A percentile compares a stretch with the other conserved stretches of the same genome.
phyloP scores from a whole-genome alignment of 2,329 filamentous ascomycete genomes.

The Hymenoscyphus fraxineus region DNA sequence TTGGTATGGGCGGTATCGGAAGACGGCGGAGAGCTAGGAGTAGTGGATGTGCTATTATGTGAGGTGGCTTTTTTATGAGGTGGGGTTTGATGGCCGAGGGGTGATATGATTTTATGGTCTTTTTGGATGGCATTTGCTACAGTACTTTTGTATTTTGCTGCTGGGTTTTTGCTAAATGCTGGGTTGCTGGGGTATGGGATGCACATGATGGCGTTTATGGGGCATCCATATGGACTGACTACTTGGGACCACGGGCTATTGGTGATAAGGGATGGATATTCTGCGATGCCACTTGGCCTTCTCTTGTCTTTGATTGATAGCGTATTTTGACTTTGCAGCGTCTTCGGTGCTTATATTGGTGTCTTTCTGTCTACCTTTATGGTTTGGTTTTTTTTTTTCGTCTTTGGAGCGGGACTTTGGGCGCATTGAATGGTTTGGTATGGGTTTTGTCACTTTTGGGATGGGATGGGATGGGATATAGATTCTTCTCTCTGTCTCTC shows the following conservation, averaged over 20 bases:
- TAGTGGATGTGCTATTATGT: conserved; percentile 63
- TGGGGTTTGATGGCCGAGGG: neutral
- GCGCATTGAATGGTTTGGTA: neutral
- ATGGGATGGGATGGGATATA: neutral
- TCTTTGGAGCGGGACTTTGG: neutral
- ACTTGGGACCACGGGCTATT: too few relatives aligned
- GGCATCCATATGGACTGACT: neutral
- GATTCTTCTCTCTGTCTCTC: too few relatives aligned
- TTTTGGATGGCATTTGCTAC: neutral
- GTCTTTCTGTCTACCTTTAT: neutral
- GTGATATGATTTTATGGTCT: neutral
- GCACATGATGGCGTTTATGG: neutral
- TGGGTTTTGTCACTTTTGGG: neutral
- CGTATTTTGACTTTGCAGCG: too few relatives aligned
- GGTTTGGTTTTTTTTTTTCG: neutral
- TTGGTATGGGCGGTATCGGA: conserved; percentile 39
- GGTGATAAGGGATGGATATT: too few relatives aligned
- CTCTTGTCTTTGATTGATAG: too few relatives aligned
- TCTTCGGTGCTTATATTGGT: neutral
- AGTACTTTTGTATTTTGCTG: neutral
- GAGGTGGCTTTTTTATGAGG: conserved; percentile 31
- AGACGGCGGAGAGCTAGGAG: conserved; percentile 62
- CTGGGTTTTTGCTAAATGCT: neutral
- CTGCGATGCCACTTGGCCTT: too few relatives aligned
- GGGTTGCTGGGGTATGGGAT: neutral